Conservation (phyloP, 345 rosid species). For the Dipteronia sinensis region DNA sequence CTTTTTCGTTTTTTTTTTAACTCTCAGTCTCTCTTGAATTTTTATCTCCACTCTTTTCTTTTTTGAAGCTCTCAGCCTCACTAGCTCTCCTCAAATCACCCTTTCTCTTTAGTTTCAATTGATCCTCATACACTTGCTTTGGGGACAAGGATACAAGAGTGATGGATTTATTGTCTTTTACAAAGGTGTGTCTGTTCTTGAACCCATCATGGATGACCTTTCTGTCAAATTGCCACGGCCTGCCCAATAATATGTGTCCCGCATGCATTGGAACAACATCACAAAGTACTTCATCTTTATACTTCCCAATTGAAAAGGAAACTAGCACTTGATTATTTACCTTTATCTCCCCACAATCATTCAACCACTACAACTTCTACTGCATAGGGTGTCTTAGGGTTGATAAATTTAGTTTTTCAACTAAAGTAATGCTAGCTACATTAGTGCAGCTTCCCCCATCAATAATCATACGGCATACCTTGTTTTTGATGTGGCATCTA, state of each 20-base stretch:
- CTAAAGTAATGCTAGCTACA: background rate
- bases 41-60: no score
- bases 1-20: no score
- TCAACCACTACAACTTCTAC: background rate
- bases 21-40: no score
- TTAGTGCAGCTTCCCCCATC: background rate
- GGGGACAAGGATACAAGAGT: no score
- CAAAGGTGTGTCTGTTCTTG: no score
- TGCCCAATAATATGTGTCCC: background rate
- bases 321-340: background rate
- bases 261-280: background rate
- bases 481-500: no score
- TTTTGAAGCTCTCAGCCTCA: no score
- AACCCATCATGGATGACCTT: no score
- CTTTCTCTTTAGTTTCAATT: no score
- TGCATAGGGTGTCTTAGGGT: background rate
- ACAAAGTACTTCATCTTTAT: background rate
- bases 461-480: background rate
- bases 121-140: no score
- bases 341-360: background rate
- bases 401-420: background rate
- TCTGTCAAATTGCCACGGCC: constrained; percentile 3
- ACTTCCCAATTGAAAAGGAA: background rate
- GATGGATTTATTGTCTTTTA: no score
- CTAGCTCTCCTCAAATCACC: no score